Conservation (phyloP, 2,329 filamentous ascomycete species). For the Fusarium dimerum region DNA sequence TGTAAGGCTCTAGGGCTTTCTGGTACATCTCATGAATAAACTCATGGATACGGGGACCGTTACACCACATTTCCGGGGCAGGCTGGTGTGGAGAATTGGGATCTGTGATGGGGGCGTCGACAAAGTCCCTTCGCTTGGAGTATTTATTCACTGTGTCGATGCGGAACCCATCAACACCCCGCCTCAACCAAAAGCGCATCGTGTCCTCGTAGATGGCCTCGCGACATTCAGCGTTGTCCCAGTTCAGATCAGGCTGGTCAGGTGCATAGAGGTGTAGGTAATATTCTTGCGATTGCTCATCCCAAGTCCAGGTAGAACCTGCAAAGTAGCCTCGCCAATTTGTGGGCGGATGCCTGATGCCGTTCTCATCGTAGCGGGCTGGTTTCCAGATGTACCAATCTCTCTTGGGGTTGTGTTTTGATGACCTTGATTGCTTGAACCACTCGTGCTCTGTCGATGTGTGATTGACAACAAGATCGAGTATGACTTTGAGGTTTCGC, state of each 20-base stretch:
- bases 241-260: slow-evolving; percentile 76
- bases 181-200: slow-evolving; percentile 74
- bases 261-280: slow-evolving; percentile 65
- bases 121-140: slow-evolving; percentile 59
- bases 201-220: slow-evolving; percentile 66
- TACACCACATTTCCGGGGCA: slow-evolving; percentile 54
- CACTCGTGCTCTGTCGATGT: slow-evolving; percentile 58
- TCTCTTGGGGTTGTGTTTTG: slow-evolving; percentile 52
- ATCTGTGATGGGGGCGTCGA: slow-evolving; percentile 51
- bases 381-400: slow-evolving; percentile 70
- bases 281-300: slow-evolving; percentile 52
- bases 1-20: slow-evolving; percentile 53
- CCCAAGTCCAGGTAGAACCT: slow-evolving; percentile 53
- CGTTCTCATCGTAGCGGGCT: slow-evolving; percentile 52
- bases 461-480: slow-evolving; percentile 75
- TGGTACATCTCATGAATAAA: slow-evolving; percentile 61
- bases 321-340: slow-evolving; percentile 54
- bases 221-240: slow-evolving; percentile 68
- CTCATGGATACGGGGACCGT: slow-evolving; percentile 64
- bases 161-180: slow-evolving; percentile 65
- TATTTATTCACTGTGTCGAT: slow-evolving; percentile 71
- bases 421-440: slow-evolving; percentile 57
- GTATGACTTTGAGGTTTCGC: slow-evolving; percentile 65
- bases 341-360: slow-evolving; percentile 59
- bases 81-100: slow-evolving; percentile 41